phyloP scores from a whole-genome alignment of 345 rosid genomes.

The Eucalyptus urophylla region DNA sequence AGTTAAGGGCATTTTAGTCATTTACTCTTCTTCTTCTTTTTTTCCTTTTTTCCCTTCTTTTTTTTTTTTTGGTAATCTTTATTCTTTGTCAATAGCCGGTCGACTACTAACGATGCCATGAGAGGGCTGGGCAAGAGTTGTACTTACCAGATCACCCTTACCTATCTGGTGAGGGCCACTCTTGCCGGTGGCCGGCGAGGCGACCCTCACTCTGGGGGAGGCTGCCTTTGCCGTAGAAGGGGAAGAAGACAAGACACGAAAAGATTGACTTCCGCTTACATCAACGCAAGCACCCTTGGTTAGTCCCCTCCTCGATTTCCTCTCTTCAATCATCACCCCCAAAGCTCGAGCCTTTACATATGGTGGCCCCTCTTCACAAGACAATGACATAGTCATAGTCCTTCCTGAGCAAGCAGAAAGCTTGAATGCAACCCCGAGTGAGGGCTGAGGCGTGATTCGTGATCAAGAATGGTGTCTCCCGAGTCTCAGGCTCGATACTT shows the following conservation, averaged over 20 bases:
- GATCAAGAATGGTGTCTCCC: conserved; percentile 8
- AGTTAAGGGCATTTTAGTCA: no score
- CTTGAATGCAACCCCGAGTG: background rate
- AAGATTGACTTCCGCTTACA: background rate
- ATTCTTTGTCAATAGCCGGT: accelerated
- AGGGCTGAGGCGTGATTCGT: background rate
- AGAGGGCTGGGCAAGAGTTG: no score
- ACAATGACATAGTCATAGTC: background rate
- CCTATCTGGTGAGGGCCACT: no score
- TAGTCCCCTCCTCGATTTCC: background rate
- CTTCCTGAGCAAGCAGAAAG: background rate
- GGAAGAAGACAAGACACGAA: no score
- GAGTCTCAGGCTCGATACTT: background rate
- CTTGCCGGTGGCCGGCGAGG: accelerated
- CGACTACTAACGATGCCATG: accelerated
- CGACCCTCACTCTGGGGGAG: accelerated
- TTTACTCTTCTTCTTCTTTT: no score
- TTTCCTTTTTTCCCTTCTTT: no score
- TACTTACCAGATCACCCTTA: accelerated
- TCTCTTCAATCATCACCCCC: background rate
- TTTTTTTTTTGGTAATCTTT: no score
- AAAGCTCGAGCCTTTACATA: background rate
- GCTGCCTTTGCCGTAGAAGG: accelerated
- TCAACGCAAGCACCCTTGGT: background rate
- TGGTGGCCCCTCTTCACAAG: background rate